Base-by-base conservation (phyloP, 1,139 yeast species). In the Geotrichum cucujoidarum region DNA sequence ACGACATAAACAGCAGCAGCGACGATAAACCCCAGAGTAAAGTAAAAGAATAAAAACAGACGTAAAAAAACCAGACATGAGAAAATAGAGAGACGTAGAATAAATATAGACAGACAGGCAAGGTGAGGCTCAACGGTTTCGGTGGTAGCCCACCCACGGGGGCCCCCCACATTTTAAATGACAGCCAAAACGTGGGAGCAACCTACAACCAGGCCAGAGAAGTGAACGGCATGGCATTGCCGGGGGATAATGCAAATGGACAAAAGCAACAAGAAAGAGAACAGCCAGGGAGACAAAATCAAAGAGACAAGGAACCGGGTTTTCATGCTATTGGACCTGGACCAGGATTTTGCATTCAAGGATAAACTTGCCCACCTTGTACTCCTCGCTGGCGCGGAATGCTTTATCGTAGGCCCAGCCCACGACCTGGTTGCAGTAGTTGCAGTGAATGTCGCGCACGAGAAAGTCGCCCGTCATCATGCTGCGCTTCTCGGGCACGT, bases 381-480 rank as follows among this genome's bases (percentile, higher is more conserved):
- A 87, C 52, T 72, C 69, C 64, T 87, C 88, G 24, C 70, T 61
- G 45, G 68, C 66, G 40, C 71, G 69, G 53, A 71, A 78, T 11
- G 92, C 76, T 58, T 74, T 76, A 53, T 82, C 72, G 63, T 88
- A 88, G 56, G 74, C 77, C 96, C 96, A 87, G 8, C 95, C 96
- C 31, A 87, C 67, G 41, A 72, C 71, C 3, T 66, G 61, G 45
- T 69, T 65, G 63, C 95, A 87, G 58, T 80, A 86, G 53, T 75
- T 76, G 64, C 96, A 87, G 45, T 65, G 65, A 31, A 86, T 76
- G 53, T 78, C 78, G 56, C 78, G 77, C 24, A 85, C 83, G 13
- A 74, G 68, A 62, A 84, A 88, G 25, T 65, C 64, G 1, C 95
- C 96, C 0, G 95, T 85, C 48, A 71, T 69, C 92, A 87, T 85